These are phyloP conservation scores for Baorangia bicolor DNA, from an alignment of 768 basidiomycete species.

Conservation along the genomic window DNA sequence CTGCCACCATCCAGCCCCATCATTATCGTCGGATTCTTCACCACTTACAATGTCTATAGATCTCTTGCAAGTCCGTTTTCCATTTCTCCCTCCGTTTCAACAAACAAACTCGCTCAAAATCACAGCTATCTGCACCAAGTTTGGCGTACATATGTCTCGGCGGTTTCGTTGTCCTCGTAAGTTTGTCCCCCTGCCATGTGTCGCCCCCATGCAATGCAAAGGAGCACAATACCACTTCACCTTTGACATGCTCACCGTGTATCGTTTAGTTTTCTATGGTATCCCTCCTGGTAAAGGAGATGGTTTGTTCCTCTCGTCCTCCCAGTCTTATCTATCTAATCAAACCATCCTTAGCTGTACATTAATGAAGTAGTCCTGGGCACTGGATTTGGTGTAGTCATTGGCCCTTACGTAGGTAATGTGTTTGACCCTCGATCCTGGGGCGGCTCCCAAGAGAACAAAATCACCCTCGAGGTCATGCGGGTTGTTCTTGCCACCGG, in stretches of 20 bases:
- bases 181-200: constrained; percentile 5
- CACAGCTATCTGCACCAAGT: constrained; percentile 50
- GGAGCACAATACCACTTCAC: not conserved
- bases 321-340: not conserved
- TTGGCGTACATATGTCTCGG: constrained; percentile 65
- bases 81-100: not conserved
- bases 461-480: constrained; percentile 85
- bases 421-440: constrained; percentile 79
- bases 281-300: constrained; percentile 81
- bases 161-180: constrained; percentile 50
- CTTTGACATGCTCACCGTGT: not conserved
- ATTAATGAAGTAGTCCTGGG: constrained; percentile 95
- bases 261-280: constrained; percentile 72
- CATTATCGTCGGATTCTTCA: too few relatives aligned
- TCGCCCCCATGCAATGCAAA: not conserved
- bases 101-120: constrained; percentile 24
- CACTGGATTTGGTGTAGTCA: constrained; percentile 57
- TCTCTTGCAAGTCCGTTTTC: constrained; percentile 27
- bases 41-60: constrained; percentile 17
- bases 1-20: too few relatives aligned
- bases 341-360: constrained; percentile 52
- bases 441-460: constrained; percentile 51
- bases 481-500: constrained; percentile 87
- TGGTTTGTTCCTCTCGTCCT: constrained; percentile 38
- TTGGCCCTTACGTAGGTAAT: constrained; percentile 71